A percentile compares a stretch with the other conserved stretches of the same genome.
Conservation (phyloP, 495 filamentous ascomycete species). For the Talaromyces proteolyticus region DNA sequence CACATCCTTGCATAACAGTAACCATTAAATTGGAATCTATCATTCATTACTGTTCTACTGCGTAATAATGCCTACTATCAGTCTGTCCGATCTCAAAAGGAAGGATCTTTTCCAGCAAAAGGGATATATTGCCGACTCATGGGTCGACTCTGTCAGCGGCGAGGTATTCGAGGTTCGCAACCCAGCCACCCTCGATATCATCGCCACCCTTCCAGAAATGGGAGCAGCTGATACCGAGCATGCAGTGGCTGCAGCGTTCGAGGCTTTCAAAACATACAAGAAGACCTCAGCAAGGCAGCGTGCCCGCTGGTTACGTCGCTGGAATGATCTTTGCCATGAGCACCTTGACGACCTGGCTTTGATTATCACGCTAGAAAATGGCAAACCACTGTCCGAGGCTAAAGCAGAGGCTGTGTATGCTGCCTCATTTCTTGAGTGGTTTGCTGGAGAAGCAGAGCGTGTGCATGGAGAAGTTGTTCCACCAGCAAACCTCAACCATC, state of each 20-base stretch:
- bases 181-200: slow-evolving; percentile 2
- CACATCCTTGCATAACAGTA: background rate
- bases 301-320: slow-evolving; percentile 67
- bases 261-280: slow-evolving; percentile 70
- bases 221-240: background rate
- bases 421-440: slow-evolving; percentile 44
- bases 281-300: slow-evolving; percentile 71
- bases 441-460: slow-evolving; percentile 51
- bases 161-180: slow-evolving; percentile 6
- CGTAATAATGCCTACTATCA: background rate
- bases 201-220: slow-evolving; percentile 3
- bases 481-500: slow-evolving; percentile 12
- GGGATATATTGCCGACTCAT: slow-evolving; percentile 8
- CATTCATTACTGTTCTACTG: background rate
- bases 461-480: slow-evolving; percentile 39
- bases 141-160: slow-evolving; percentile 5
- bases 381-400: slow-evolving; percentile 41
- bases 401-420: slow-evolving; percentile 41
- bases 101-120: slow-evolving; percentile 9
- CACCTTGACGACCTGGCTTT: slow-evolving; percentile 64
- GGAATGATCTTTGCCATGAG: slow-evolving; percentile 71
- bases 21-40: background rate
- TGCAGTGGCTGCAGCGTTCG: slow-evolving; percentile 30
- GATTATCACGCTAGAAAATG: slow-evolving; percentile 43
- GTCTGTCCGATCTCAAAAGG: slow-evolving; percentile 2